Evolutionary conservation across 2,329 filamentous ascomycete species (phyloP).

Genomic region (Venturia aucupariae): DNA sequence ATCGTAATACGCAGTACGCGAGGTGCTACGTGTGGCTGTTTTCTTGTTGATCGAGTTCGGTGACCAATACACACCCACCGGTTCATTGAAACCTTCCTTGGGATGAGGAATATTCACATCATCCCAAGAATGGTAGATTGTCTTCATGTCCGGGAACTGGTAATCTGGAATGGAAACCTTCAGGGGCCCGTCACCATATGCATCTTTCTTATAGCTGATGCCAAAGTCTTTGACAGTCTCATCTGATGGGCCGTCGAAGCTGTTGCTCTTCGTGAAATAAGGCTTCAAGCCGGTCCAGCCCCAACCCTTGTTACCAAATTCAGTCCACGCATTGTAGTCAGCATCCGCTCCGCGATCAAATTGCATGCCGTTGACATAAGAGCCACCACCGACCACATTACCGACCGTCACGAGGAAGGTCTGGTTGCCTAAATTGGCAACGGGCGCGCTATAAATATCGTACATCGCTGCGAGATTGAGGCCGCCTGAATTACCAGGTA

Average conservation of each 20-base stretch:
- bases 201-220: not conserved
- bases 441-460: not conserved
- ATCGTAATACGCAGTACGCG: not conserved
- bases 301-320: slow-evolving; percentile 18
- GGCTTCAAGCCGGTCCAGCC: slow-evolving; percentile 23
- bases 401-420: not conserved
- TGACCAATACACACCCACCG: not conserved
- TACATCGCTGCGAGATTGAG: not conserved
- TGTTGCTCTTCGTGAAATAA: slow-evolving; percentile 22
- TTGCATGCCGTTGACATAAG: not conserved
- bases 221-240: not conserved
- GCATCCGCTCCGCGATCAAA: not conserved
- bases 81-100: not conserved
- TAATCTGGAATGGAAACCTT: not conserved
- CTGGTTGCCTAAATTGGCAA: not conserved
- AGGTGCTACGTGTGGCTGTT: not conserved
- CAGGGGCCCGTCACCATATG: not conserved
- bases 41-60: not conserved
- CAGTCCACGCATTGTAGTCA: not conserved
- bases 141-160: not conserved
- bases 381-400: not conserved
- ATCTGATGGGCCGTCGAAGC: not conserved
- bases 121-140: not conserved
- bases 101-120: not conserved
- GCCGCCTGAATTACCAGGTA: not conserved